Conservation (phyloP, 495 filamentous ascomycete species). For the Aspergillus kassunensis region DNA sequence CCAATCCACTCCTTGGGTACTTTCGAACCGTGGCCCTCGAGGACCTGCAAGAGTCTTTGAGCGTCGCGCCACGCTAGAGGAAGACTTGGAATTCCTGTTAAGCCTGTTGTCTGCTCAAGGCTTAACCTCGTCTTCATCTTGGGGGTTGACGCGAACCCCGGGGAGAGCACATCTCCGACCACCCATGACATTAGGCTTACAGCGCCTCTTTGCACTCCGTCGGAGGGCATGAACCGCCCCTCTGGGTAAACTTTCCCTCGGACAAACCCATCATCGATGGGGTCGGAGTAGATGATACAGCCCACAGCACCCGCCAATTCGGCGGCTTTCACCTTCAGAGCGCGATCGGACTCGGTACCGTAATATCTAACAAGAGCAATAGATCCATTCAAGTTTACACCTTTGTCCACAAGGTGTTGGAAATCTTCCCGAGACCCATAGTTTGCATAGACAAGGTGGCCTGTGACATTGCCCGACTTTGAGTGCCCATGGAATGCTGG, state of each 20-base stretch:
- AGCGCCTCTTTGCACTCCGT: constrained; percentile 77
- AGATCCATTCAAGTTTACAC: constrained; percentile 69
- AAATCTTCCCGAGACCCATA: constrained; percentile 87
- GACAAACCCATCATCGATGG: constrained; percentile 70
- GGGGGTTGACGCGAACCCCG: constrained; percentile 76
- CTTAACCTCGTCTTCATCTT: constrained; percentile 57
- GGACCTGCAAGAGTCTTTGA: constrained; percentile 66
- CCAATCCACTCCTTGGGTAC: constrained; percentile 73
- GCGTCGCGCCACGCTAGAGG: constrained; percentile 89
- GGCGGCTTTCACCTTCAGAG: constrained; percentile 84
- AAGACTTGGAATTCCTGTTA: constrained; percentile 81
- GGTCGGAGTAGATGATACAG: constrained; percentile 90
- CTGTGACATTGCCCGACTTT: constrained; percentile 80
- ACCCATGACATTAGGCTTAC: constrained; percentile 82
- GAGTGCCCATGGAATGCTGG: constrained; percentile 85
- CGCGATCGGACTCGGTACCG: constrained; percentile 66
- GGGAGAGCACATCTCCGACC: constrained; percentile 81
- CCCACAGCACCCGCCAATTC: constrained; percentile 79
- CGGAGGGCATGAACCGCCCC: constrained; percentile 72
- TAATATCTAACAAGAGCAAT: constrained; percentile 82
- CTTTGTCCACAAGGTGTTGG: constrained; percentile 60
- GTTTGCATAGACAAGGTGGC: constrained; percentile 91
- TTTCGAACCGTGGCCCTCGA: constrained; percentile 71
- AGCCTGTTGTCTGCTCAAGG: constrained; percentile 64
- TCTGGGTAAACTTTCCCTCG: constrained; percentile 64